Percentiles rank a stretch among this genome's conserved stretches.
phyloP scores from a whole-genome alignment of 768 basidiomycete genomes.

The Leccinum sublutescens region DNA sequence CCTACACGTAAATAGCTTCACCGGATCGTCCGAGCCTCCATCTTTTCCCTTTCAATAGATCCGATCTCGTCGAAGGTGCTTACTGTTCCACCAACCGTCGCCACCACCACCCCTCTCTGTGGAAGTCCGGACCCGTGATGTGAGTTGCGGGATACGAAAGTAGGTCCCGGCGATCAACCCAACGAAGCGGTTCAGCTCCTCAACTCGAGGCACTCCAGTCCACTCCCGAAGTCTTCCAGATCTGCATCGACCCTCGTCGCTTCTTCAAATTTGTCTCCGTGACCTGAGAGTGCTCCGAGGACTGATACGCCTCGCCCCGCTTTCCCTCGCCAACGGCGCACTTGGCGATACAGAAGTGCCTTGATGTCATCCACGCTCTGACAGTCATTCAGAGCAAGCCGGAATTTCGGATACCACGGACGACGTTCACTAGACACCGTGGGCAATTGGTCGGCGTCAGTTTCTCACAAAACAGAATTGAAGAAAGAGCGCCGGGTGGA shows the following conservation, averaged over 20 bases:
- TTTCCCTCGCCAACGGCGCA: conserved; percentile 52
- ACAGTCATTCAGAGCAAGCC: conserved; percentile 42
- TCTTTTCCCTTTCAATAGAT: neutral
- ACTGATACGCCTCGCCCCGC: conserved; percentile 2
- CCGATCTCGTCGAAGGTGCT: neutral
- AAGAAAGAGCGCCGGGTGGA: neutral
- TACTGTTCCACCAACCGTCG: neutral
- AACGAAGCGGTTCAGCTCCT: neutral
- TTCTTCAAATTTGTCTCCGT: neutral
- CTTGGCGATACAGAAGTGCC: conserved; percentile 40
- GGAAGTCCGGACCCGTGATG: neutral
- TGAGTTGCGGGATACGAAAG: neutral
- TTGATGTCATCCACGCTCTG: conserved; percentile 47
- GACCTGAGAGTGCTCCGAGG: neutral
- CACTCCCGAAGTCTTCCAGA: conserved; percentile 4
- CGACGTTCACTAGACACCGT: conserved; percentile 37
- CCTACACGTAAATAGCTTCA: neutral
- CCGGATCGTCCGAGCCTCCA: neutral
- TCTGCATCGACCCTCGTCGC: neutral
- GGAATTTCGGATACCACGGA: conserved; percentile 58
- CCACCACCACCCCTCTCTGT: neutral
- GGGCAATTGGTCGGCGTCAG: neutral
- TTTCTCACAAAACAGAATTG: neutral
- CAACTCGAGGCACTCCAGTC: neutral
- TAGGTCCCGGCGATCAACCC: neutral